Evolutionary conservation across 2,329 filamentous ascomycete genomes (phyloP), one percentile per base, ranked within the genome.

Genomic region (Nigrospora oryzae): DNA sequence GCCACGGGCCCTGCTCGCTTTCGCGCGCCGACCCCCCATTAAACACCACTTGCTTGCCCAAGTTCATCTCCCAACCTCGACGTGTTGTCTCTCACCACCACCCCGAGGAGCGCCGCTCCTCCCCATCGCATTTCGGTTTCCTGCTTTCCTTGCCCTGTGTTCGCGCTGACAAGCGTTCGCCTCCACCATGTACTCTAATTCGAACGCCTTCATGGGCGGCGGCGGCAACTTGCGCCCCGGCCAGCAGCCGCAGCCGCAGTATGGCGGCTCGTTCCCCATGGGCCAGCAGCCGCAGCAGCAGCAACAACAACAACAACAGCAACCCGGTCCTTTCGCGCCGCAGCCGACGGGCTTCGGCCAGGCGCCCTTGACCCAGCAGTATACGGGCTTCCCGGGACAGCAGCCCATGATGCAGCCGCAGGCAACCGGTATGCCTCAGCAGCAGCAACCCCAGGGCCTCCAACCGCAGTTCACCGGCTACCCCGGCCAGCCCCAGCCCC

Each of bases 171-270:
- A 5, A 16, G 23, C 33, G 12, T 23, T 11, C 32, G 17, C 19
- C 42, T 38, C 43, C 52, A 51, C 39, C 67, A 96, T 96, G 91
- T 97, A 88, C 71, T 93, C 89, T 54, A 88, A 84, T 64, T 86
- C 88, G 54, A 94, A 86, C 72, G 83, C 86, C 52, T 96, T 84
- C 66, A 70, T 95, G 59, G 89, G 89, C 66, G 85, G 83, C 69
- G 79, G 76, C 64, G 88, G 83, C 62, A 84, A 75, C 71, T 79
- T 84, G 63, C 85, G 83, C 49, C 86, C 85, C 44, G 77, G 79
- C 52, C 74, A 74, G 51, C 81, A 77, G 59, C 80, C 73, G 51
- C 81, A 77, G 59, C 80, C 73, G 50, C 72, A 79, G 54, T 77
- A 73, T 69, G 73, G 73, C 54, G 64, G 68, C 60, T 68, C 73